Evolutionary conservation across 805 yeast species (phyloP).

Genomic region (Saccharomycopsis microspora): DNA sequence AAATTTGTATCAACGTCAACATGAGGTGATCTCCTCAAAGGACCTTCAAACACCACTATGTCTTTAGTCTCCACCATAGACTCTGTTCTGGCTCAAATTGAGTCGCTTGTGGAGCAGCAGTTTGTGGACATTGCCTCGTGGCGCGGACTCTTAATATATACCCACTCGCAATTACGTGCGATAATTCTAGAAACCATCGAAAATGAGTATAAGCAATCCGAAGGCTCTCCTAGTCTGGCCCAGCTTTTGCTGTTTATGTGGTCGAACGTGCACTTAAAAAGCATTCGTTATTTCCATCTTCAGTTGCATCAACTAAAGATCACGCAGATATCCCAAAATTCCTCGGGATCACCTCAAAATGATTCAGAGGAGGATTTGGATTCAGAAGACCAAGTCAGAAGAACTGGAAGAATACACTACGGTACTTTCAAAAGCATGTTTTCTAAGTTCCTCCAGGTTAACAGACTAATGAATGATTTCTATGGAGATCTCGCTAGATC

Average conservation of each 20-base stretch:
- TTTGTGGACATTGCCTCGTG: conserved; percentile 5
- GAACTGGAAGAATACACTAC: neutral
- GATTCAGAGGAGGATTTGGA: neutral
- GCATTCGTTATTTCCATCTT: conserved; percentile 9
- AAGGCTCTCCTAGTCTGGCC: neutral
- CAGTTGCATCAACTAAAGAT: conserved; percentile 11
- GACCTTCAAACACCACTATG: neutral
- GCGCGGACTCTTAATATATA: conserved; percentile 6
- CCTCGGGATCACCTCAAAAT: neutral
- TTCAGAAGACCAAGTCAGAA: neutral
- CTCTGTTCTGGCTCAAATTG: conserved; percentile 4
- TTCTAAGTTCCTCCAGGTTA: neutral
- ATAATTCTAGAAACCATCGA: neutral
- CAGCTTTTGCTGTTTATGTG: conserved; percentile 8
- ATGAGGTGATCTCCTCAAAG: too few relatives aligned
- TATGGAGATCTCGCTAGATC: neutral
- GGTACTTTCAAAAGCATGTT: conserved; percentile 4
- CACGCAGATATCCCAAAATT: conserved; percentile 1
- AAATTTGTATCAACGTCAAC: too few relatives aligned
- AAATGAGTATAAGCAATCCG: neutral
- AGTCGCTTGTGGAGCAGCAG: conserved; percentile 1
- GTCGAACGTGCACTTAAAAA: conserved; percentile 4
- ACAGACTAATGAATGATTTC: conserved; percentile 4
- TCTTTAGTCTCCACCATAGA: neutral
- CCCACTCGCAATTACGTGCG: conserved; percentile 1